Conservation (phyloP, 805 yeast species). For the Alloascoidea hylecoeti region DNA sequence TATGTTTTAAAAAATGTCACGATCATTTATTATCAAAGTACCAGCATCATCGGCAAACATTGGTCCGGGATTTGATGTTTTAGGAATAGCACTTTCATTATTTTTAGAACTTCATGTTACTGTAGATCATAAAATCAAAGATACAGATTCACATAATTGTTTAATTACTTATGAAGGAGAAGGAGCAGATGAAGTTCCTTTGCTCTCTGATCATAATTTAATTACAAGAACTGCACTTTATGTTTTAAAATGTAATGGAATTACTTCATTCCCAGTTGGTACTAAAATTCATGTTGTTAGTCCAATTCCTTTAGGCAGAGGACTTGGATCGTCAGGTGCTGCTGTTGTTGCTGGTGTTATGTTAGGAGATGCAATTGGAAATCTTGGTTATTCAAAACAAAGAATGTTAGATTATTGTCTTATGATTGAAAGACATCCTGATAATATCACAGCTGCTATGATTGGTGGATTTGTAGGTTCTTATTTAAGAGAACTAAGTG, state of each 20-base stretch:
- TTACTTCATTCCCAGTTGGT: constrained; percentile 68
- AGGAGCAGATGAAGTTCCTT: constrained; percentile 72
- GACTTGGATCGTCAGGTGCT: constrained; percentile 94
- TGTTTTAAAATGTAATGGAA: constrained; percentile 72
- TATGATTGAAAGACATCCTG: constrained; percentile 97
- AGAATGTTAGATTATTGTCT: constrained; percentile 88
- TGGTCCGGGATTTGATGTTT: constrained; percentile 96
- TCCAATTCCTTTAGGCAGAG: constrained; percentile 94
- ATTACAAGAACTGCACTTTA: constrained; percentile 90
- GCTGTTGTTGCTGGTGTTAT: constrained; percentile 96
- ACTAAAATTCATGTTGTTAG: constrained; percentile 70
- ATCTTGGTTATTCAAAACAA: constrained; percentile 55
- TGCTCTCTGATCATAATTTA: constrained; percentile 63
- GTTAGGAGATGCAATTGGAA: constrained; percentile 76
- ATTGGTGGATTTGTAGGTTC: constrained; percentile 98
- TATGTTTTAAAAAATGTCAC: constrained; percentile 26
- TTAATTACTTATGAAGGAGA: constrained; percentile 57
- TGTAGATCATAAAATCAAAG: constrained; percentile 33
- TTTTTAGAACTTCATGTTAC: constrained; percentile 58
- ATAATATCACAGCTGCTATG: constrained; percentile 97
- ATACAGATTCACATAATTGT: constrained; percentile 61
- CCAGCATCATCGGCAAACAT: constrained; percentile 98
- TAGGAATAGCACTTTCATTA: constrained; percentile 79
- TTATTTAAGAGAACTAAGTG: constrained; percentile 66
- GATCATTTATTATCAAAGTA: constrained; percentile 50